Conservation (phyloP, 2,329 filamentous ascomycete genomes). For the Aspergillus alliaceus region DNA sequence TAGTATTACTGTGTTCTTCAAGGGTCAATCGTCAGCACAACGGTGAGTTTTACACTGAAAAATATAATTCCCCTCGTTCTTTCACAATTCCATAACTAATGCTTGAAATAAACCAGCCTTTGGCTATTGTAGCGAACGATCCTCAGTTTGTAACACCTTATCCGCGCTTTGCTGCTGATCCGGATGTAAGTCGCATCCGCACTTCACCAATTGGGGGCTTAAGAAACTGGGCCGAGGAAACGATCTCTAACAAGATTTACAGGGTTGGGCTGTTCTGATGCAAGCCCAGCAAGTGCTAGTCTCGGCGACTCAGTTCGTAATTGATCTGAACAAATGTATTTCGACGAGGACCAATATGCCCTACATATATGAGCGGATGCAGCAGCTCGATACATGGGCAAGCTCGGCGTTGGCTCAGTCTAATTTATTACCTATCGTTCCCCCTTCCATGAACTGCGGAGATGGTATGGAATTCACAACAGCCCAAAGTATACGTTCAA, state of each 20-base stretch:
- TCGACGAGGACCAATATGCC: slow-evolving; percentile 35
- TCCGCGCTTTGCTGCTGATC: slow-evolving; percentile 40
- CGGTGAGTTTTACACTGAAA: slow-evolving; percentile 27
- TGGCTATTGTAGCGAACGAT: slow-evolving; percentile 46
- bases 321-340: slow-evolving; percentile 42
- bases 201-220: not conserved
- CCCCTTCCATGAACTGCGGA: slow-evolving; percentile 23
- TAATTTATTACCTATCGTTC: slow-evolving; percentile 28
- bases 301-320: slow-evolving; percentile 42
- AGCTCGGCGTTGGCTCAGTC: slow-evolving; percentile 36
- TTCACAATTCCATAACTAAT: slow-evolving; percentile 9
- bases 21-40: slow-evolving; percentile 46
- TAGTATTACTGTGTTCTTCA: slow-evolving; percentile 48
- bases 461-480: slow-evolving; percentile 37
- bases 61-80: not conserved
- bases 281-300: slow-evolving; percentile 45
- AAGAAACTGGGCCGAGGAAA: not conserved
- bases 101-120: slow-evolving; percentile 29
- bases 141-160: slow-evolving; percentile 45
- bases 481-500: slow-evolving; percentile 41
- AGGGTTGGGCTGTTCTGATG: slow-evolving; percentile 47
- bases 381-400: slow-evolving; percentile 42
- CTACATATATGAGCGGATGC: slow-evolving; percentile 43
- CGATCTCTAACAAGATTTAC: slow-evolving; percentile 13
- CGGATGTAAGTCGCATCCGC: slow-evolving; percentile 34